phyloP scores from a whole-genome alignment of 2,329 filamentous ascomycete genomes.

The Paracoccidioides lutzii region DNA sequence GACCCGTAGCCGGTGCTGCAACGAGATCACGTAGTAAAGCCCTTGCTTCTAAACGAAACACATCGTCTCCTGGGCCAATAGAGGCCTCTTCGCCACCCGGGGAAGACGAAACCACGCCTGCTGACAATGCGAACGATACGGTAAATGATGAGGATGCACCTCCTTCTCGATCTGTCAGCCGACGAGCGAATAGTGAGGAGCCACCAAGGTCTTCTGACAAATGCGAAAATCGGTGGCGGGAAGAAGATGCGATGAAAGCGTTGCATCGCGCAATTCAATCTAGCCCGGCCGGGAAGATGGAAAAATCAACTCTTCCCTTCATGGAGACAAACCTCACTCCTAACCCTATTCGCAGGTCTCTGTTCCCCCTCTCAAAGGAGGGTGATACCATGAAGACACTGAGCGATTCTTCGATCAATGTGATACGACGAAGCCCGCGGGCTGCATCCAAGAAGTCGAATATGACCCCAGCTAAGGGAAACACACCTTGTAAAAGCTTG shows the following conservation, averaged over 20 bases:
- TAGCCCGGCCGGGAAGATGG: slow-evolving; percentile 43
- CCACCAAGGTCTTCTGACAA: slow-evolving; percentile 25
- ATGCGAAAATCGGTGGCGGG: slow-evolving; percentile 23
- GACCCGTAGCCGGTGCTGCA: slow-evolving; percentile 15
- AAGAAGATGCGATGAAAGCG: slow-evolving; percentile 32
- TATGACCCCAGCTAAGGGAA: slow-evolving; percentile 44
- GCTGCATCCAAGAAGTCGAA: slow-evolving; percentile 25
- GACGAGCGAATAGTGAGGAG: slow-evolving; percentile 38
- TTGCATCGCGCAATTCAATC: slow-evolving; percentile 47
- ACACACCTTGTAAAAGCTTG: slow-evolving; percentile 30
- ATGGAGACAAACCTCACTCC: slow-evolving; percentile 44
- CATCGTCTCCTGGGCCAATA: slow-evolving; percentile 28
- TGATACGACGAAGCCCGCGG: slow-evolving; percentile 36
- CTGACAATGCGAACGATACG: slow-evolving; percentile 24
- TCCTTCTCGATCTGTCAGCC: slow-evolving; percentile 26
- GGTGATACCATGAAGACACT: slow-evolving; percentile 26
- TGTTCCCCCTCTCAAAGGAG: slow-evolving; percentile 30
- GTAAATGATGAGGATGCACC: slow-evolving; percentile 20
- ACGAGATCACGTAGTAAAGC: slow-evolving; percentile 8
- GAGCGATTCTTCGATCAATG: slow-evolving; percentile 30
- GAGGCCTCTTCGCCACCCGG: slow-evolving; percentile 26
- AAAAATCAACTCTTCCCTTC: slow-evolving; percentile 27
- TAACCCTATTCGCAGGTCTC: slow-evolving; percentile 36
- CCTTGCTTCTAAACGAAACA: slow-evolving; percentile 19
- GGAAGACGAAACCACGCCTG: slow-evolving; percentile 25